Evolutionary conservation across 805 yeast genomes (phyloP), one percentile per base, ranked within the genome.

Genomic region (Wickerhamomyces silvicola): DNA sequence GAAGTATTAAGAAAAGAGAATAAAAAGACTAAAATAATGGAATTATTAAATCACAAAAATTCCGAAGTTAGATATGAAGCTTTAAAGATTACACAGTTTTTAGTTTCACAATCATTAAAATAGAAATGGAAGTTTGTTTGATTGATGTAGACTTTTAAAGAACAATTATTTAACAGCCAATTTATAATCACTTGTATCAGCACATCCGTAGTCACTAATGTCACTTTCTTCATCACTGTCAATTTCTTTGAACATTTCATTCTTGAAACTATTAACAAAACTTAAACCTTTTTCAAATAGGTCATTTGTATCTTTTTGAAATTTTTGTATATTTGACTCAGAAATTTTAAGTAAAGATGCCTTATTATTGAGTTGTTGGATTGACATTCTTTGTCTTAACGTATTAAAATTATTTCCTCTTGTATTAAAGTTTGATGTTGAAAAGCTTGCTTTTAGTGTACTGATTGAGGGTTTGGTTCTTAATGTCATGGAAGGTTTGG

Each of bases 31-130:
- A 74, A 76, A 56, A 75, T 92, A 36, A 90, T 92, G 97, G 72
- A 73, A 39, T 67, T 87, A 42, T 78, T 92, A 76, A 77, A 74
- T 50, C 75, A 78, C 36, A 73, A 79, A 25, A 88, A 87, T 56
- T 72, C 88, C 15, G 92, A 85, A 53, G 88, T 92, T 44, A 84
- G 90, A 55, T 92, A 81, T 55, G 96, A 90, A 64, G 97, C 97
- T 2, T 72, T 92, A 52, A 85, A 84, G 57, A 87, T 97, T 4
- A 85, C 96, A n/a, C 98, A 92, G 64, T 73, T 80, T 36, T 75
- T 92, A 48, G 94, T 92, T 33, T 86, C 95, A 4, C 86, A 85
- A 51, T 70, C 81, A n/a, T 72, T 81, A 45, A 70, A 62, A 40
- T 59, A 43, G 39, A 25, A 18, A 7, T 24, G 18, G 18, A 16